Evolutionary conservation across 73 alveolate genomes (phyloP).

Genomic region (Paraurostyla sp.): DNA sequence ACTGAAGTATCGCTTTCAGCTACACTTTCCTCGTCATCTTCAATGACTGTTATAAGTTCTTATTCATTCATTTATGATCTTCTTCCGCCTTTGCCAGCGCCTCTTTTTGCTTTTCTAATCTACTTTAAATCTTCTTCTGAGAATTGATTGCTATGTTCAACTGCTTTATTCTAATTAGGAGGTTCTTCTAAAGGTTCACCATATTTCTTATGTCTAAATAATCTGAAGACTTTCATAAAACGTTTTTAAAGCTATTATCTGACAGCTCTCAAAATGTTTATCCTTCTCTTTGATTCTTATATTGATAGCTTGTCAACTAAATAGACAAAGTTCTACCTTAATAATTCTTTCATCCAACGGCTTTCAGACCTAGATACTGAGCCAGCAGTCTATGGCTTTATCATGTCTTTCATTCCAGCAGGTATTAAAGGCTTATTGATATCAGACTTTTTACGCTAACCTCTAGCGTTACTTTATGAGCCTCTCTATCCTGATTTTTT

Average conservation of each 20-base stretch:
- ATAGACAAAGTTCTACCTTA: neutral
- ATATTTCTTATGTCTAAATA: constrained; percentile 38
- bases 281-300: constrained; percentile 23
- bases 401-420: neutral
- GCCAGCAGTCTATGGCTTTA: constrained; percentile 27
- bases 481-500: neutral
- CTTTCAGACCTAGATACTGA: constrained; percentile 5
- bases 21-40: constrained; percentile 49
- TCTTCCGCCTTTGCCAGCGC: neutral
- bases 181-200: constrained; percentile 28
- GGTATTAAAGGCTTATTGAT: too few species aligned
- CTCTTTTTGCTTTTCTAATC: constrained; percentile 22
- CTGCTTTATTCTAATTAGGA: neutral
- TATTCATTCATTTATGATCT: constrained; percentile 13
- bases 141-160: neutral
- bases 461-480: constrained; percentile 1
- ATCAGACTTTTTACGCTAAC: too few species aligned
- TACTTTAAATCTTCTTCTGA: constrained; percentile 31
- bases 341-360: constrained; percentile 33
- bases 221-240: constrained; percentile 52
- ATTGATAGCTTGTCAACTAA: constrained; percentile 16
- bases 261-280: constrained; percentile 39
- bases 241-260: neutral
- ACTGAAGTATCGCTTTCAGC: constrained; percentile 23
- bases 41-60: constrained; percentile 34